Evolutionary conservation across 2,329 filamentous ascomycete genomes (phyloP).

Genomic region (Parafenestella ontariensis): DNA sequence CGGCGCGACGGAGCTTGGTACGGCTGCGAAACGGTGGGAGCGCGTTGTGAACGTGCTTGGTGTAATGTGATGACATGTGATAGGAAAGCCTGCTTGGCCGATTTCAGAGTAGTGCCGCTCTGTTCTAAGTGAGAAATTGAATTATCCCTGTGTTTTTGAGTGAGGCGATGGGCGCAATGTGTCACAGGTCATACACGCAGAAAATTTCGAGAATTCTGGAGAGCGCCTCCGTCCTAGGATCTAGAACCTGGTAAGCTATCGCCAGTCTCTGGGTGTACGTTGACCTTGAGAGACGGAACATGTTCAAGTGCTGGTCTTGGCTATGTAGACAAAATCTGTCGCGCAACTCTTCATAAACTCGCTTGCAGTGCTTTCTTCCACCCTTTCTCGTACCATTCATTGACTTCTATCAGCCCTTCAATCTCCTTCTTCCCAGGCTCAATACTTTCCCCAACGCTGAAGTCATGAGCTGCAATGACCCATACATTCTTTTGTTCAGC

Average conservation of each 20-base stretch:
- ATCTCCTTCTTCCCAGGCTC: constrained; percentile 28
- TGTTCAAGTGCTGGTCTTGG: neutral
- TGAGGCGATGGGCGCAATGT: too few species aligned
- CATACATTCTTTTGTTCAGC: constrained; percentile 34
- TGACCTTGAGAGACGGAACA: too few species aligned
- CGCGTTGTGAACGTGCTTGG: neutral
- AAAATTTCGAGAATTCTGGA: too few species aligned
- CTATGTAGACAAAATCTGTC: neutral
- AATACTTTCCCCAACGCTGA: constrained; percentile 33
- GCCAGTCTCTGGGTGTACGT: too few species aligned
- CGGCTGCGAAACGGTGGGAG: neutral
- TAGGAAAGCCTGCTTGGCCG: neutral
- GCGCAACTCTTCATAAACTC: neutral
- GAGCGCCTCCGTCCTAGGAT: too few species aligned
- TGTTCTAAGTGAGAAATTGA: too few species aligned
- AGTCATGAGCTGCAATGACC: constrained; percentile 44
- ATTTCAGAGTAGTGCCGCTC: too few species aligned
- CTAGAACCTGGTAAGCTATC: too few species aligned
- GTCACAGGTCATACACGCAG: too few species aligned
- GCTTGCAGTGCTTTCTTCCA: constrained; percentile 32
- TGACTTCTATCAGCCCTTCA: constrained; percentile 31
- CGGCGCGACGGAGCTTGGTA: neutral
- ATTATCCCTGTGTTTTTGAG: too few species aligned
- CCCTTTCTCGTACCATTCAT: constrained; percentile 31
- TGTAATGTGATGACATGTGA: neutral